Evolutionary conservation across 2,329 filamentous ascomycete species (phyloP).

Genomic region (Neonectria faginata): DNA sequence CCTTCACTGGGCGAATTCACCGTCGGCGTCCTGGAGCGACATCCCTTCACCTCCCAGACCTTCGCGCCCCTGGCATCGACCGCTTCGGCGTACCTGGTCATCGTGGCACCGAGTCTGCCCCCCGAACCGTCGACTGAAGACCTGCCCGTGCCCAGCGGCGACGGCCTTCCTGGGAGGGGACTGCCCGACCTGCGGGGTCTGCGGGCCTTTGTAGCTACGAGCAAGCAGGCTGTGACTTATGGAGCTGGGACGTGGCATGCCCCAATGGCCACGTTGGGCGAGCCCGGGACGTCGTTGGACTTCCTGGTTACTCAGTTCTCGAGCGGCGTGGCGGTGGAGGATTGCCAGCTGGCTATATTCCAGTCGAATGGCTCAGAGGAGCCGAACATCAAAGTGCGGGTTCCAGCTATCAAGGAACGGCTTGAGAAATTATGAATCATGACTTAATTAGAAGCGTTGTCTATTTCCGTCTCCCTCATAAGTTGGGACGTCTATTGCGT

Average conservation of each 20-base stretch:
- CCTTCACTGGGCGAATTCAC: constrained; percentile 59
- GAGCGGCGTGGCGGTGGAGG: constrained; percentile 84
- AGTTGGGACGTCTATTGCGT: background rate
- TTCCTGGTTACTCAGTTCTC: constrained; percentile 92
- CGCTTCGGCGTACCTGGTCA: constrained; percentile 76
- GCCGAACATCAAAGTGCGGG: constrained; percentile 55
- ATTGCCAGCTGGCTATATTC: constrained; percentile 82
- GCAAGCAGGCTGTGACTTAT: constrained; percentile 89
- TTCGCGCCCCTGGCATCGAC: constrained; percentile 80
- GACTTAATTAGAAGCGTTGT: background rate
- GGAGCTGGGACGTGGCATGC: constrained; percentile 94
- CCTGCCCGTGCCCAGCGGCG: constrained; percentile 45
- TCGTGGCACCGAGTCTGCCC: constrained; percentile 84
- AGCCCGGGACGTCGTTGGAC: constrained; percentile 70
- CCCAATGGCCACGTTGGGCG: constrained; percentile 90
- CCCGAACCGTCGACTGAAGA: constrained; percentile 46
- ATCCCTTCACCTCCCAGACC: constrained; percentile 94
- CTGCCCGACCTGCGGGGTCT: constrained; percentile 79
- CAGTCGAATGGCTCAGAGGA: constrained; percentile 50
- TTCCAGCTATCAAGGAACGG: constrained; percentile 38
- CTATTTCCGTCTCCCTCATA: background rate
- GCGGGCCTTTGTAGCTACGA: constrained; percentile 82
- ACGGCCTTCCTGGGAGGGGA: constrained; percentile 67
- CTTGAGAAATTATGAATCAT: constrained; percentile 31
- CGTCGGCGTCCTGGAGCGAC: constrained; percentile 83